These are phyloP conservation scores for Thraustotheca clavata DNA, from an alignment of 352 stramenopile genomes.

Conservation along the genomic window DNA sequence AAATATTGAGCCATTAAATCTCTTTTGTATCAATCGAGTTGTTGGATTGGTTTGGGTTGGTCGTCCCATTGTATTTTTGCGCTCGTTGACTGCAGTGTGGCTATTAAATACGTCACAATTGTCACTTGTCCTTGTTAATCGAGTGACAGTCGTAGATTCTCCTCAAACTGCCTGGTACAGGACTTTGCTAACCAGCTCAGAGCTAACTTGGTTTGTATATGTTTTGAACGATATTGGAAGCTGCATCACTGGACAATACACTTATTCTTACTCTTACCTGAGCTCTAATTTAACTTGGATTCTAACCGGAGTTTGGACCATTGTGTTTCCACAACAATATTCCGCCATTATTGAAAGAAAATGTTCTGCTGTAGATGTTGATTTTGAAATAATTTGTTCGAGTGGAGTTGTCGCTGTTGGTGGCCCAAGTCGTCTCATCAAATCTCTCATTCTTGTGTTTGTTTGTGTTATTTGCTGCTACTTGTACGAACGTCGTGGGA, in stretches of 20 bases:
- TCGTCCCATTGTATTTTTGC: neutral
- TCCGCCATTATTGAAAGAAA: neutral
- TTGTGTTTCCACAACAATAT: neutral
- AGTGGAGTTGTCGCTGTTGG: neutral
- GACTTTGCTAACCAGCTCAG: neutral
- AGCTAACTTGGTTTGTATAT: slow-evolving; percentile 8
- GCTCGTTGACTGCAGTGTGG: neutral
- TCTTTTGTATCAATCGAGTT: slow-evolving; percentile 5
- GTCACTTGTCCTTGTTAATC: neutral
- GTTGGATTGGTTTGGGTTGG: slow-evolving; percentile 8
- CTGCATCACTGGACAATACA: neutral
- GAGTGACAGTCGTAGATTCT: neutral
- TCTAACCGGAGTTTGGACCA: neutral
- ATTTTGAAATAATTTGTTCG: neutral
- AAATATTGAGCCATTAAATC: slow-evolving; percentile 1
- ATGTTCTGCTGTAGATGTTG: neutral
- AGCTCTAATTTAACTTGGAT: neutral
- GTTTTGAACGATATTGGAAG: neutral
- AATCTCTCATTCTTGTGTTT: neutral
- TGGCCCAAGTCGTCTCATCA: neutral
- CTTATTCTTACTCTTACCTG: neutral
- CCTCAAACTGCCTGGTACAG: neutral
- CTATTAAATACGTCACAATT: neutral
- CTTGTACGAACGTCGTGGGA: neutral
- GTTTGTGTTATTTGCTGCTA: neutral